A percentile compares a stretch with the other conserved stretches of the same genome.
phyloP scores from a whole-genome alignment of 495 filamentous ascomycete species.

The Darksidea phi region DNA sequence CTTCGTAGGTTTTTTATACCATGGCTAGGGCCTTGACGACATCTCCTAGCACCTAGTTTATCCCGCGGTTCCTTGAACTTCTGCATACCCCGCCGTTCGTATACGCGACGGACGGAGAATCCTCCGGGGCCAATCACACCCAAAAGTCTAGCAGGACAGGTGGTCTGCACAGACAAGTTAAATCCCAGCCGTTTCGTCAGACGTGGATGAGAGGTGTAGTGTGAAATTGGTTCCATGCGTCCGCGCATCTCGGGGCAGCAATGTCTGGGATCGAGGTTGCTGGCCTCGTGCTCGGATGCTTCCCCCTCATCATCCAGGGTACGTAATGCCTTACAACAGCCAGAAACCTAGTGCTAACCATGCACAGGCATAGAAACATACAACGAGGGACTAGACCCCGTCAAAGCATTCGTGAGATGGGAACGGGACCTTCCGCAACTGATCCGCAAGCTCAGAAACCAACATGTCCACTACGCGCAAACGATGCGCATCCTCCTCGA shows the following conservation, averaged over 20 bases:
- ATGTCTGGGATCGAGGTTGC: conserved; percentile 33
- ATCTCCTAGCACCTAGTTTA: too few relatives aligned
- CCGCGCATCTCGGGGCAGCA: not conserved
- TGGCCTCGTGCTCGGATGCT: conserved; percentile 20
- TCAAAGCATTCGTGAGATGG: conserved; percentile 34
- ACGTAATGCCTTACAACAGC: not conserved
- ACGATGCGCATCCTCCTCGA: conserved; percentile 34
- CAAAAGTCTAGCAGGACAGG: too few relatives aligned
- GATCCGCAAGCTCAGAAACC: conserved; percentile 35
- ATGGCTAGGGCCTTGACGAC: too few relatives aligned
- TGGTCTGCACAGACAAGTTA: too few relatives aligned
- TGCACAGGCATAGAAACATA: conserved; percentile 11
- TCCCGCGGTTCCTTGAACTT: too few relatives aligned
- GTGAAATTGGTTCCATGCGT: too few relatives aligned
- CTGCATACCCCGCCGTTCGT: too few relatives aligned
- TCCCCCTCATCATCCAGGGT: conserved; percentile 27
- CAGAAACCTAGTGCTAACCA: not conserved
- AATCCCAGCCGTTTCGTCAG: too few relatives aligned
- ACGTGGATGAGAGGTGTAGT: too few relatives aligned
- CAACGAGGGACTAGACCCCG: conserved; percentile 32
- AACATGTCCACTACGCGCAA: conserved; percentile 35
- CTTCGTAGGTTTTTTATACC: too few relatives aligned
- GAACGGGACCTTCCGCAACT: conserved; percentile 29
- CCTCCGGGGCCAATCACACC: too few relatives aligned
- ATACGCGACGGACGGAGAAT: too few relatives aligned